Conservation (phyloP, 768 basidiomycete genomes). For the Termitomyces sp. region DNA sequence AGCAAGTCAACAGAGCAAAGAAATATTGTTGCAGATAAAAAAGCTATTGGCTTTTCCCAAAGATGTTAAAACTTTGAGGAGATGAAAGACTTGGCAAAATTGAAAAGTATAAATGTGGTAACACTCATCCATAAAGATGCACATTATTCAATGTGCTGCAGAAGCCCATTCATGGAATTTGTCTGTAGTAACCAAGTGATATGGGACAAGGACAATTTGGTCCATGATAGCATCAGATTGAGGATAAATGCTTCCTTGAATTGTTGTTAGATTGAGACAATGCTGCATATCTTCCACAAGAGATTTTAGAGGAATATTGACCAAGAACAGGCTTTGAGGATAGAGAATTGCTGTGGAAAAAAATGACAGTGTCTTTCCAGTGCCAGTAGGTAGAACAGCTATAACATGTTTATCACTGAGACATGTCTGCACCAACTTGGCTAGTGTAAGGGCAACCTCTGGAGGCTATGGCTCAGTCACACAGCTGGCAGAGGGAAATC, state of each 20-base stretch:
- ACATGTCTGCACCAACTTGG: neutral
- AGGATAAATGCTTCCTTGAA: neutral
- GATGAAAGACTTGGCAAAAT: neutral
- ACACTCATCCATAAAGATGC: neutral
- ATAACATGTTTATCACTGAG: neutral
- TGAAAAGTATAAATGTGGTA: neutral
- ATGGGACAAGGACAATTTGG: neutral
- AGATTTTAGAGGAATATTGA: neutral
- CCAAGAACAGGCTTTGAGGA: neutral
- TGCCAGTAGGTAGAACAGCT: neutral
- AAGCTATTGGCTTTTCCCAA: neutral
- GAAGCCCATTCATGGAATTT: neutral
- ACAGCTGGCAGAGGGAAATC: too few species aligned
- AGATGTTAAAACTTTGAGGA: neutral
- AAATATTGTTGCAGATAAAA: slow-evolving; percentile 1
- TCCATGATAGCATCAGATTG: neutral
- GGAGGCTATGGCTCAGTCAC: too few species aligned
- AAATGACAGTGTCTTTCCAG: neutral
- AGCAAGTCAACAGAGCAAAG: neutral
- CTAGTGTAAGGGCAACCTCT: too few species aligned
- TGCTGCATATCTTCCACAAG: neutral
- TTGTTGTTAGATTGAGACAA: neutral
- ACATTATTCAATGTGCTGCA: neutral
- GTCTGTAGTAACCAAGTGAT: neutral
- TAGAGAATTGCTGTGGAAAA: neutral